A percentile compares a stretch with the other conserved stretches of the same genome.
These are phyloP conservation scores for Raphanus raphanistrum DNA, from an alignment of 345 rosid species.

Conservation along the genomic window DNA sequence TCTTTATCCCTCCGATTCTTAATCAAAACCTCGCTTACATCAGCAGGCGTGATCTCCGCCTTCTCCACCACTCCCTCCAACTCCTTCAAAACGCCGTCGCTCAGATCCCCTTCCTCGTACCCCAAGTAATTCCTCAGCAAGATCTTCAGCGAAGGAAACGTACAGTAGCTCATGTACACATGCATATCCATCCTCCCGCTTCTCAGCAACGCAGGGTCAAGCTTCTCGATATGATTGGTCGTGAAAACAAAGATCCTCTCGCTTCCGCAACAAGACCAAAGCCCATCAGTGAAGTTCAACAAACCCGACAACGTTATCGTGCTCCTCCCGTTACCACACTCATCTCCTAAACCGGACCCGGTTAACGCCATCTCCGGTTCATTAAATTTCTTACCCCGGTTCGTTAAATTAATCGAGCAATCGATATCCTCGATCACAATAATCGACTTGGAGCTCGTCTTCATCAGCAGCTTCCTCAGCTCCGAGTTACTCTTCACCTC, in stretches of 20 bases:
- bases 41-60: slow-evolving; percentile 37
- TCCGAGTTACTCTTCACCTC: slow-evolving; percentile 87
- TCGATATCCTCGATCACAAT: slow-evolving; percentile 90
- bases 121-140: slow-evolving; percentile 33
- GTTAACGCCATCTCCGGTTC: neutral
- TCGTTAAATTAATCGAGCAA: slow-evolving; percentile 65
- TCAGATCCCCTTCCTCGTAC: slow-evolving; percentile 33
- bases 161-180: slow-evolving; percentile 25
- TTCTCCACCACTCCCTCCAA: slow-evolving; percentile 45
- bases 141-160: slow-evolving; percentile 24
- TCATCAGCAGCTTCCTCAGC: slow-evolving; percentile 74
- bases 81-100: slow-evolving; percentile 35
- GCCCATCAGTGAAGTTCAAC: slow-evolving; percentile 32
- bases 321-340: neutral
- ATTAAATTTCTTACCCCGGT: slow-evolving; percentile 44
- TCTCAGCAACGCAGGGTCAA: slow-evolving; percentile 34
- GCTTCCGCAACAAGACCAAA: slow-evolving; percentile 34
- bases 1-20: slow-evolving; percentile 27
- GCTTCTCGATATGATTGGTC: slow-evolving; percentile 31
- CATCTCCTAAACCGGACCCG: slow-evolving; percentile 24
- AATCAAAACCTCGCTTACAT: slow-evolving; percentile 29
- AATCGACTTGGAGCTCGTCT: slow-evolving; percentile 79
- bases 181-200: slow-evolving; percentile 37
- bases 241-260: slow-evolving; percentile 37
- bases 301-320: slow-evolving; percentile 26